Percentiles rank a stretch among this genome's conserved stretches.
Evolutionary conservation across 2,329 filamentous ascomycete genomes (phyloP).

Genomic region (Verticillium isaacii): DNA sequence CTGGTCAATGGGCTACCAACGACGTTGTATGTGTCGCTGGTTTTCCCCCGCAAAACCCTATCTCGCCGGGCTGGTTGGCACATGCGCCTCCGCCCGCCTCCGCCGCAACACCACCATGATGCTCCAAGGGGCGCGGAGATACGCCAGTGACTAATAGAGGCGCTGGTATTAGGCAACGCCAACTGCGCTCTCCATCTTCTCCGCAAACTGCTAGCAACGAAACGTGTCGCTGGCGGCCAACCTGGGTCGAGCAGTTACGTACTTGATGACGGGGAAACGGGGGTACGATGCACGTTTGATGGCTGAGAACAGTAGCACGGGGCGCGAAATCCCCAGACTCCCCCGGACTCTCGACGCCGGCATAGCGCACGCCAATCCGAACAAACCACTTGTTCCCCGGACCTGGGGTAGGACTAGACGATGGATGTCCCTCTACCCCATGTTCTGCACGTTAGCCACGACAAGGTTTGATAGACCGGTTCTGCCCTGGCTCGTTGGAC

Average conservation of each 20-base stretch:
- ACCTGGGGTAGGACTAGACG: neutral
- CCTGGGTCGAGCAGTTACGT: neutral
- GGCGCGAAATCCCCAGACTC: neutral
- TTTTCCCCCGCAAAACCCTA: neutral
- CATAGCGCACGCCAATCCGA: neutral
- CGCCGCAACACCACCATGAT: neutral
- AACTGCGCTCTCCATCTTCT: conserved; percentile 1
- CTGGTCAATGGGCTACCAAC: neutral
- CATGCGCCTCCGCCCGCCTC: neutral
- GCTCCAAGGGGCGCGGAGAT: neutral
- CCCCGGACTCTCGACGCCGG: neutral
- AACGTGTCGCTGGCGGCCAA: neutral
- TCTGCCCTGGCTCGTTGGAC: neutral
- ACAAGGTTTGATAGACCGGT: neutral
- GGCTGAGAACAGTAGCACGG: neutral
- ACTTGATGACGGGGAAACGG: neutral
- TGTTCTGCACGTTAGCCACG: neutral
- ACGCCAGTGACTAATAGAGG: conserved; percentile 5
- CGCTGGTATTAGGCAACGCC: conserved; percentile 1
- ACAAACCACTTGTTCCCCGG: neutral
- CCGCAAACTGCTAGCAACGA: neutral
- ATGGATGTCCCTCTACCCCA: neutral
- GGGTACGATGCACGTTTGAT: neutral
- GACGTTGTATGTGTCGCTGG: neutral
- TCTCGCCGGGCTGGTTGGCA: neutral